Conservation (phyloP, 2,329 filamentous ascomycete genomes). For the Cercospora citrullina region DNA sequence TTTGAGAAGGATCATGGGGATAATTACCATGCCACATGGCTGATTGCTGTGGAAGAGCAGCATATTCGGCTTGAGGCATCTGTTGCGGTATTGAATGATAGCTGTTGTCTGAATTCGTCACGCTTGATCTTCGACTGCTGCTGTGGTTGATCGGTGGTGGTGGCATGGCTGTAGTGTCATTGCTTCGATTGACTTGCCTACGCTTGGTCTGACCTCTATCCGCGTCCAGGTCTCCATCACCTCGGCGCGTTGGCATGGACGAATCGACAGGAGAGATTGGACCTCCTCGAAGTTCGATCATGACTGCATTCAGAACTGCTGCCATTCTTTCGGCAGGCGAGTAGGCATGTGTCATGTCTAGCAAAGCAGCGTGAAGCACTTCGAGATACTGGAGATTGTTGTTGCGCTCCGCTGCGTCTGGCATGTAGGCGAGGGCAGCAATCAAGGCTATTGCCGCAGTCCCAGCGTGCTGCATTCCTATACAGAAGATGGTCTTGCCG, state of each 20-base stretch:
- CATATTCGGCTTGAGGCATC: conserved; percentile 16
- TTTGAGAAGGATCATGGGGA: not conserved
- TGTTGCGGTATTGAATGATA: conserved; percentile 14
- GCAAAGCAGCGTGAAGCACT: conserved; percentile 29
- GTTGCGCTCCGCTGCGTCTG: conserved; percentile 28
- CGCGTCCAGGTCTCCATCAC: conserved; percentile 21
- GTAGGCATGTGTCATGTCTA: conserved; percentile 31
- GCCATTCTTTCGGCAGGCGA: conserved; percentile 32
- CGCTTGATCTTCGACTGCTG: conserved; percentile 17
- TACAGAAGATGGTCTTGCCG: conserved; percentile 30
- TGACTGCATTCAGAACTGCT: conserved; percentile 29
- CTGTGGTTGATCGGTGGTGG: conserved; percentile 15
- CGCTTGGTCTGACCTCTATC: conserved; percentile 25
- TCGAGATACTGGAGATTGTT: conserved; percentile 33
- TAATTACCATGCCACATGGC: conserved; percentile 13
- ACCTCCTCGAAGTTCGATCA: conserved; percentile 29
- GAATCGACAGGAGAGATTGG: conserved; percentile 26
- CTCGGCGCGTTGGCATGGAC: conserved; percentile 24
- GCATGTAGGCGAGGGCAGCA: conserved; percentile 31
- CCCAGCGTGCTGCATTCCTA: conserved; percentile 33
- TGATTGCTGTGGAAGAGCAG: conserved; percentile 23
- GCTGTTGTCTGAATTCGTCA: conserved; percentile 13
- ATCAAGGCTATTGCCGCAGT: conserved; percentile 31
- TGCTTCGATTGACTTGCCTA: conserved; percentile 22
- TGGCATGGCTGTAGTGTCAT: conserved; percentile 19